Conservation (phyloP, 441 rosid species). For the Adansonia rubrostipa region DNA sequence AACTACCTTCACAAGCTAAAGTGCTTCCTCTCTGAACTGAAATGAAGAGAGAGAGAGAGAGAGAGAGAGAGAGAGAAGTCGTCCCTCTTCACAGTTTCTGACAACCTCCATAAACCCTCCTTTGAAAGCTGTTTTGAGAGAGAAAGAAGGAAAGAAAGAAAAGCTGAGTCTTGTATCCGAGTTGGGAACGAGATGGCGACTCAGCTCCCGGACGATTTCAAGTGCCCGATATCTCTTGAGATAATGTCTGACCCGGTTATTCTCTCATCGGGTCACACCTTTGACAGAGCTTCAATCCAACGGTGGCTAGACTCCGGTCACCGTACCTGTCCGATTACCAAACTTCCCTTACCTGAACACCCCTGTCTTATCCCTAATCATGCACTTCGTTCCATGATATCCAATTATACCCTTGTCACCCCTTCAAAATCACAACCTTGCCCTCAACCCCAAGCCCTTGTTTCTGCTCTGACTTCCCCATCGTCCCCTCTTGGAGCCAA, state of each 20-base stretch:
- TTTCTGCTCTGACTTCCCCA: slow-evolving; percentile 53
- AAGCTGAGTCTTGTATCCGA: background rate
- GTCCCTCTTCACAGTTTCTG: background rate
- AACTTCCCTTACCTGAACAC: slow-evolving; percentile 68
- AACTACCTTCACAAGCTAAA: background rate
- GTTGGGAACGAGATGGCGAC: slow-evolving; percentile 48
- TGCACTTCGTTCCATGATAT: slow-evolving; percentile 84
- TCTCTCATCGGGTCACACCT: slow-evolving; percentile 92
- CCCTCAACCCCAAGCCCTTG: slow-evolving; percentile 49
- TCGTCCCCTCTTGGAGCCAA: slow-evolving; percentile 50
- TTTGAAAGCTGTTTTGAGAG: background rate
- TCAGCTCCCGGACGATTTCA: slow-evolving; percentile 85
- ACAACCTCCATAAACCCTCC: slow-evolving; percentile 49
- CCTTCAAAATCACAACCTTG: slow-evolving; percentile 35
- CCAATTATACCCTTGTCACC: slow-evolving; percentile 53
- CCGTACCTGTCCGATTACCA: slow-evolving; percentile 89
- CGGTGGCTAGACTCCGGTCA: slow-evolving; percentile 91
- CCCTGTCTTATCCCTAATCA: slow-evolving; percentile 87
- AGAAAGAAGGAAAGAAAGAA: background rate
- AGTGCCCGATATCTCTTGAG: slow-evolving; percentile 92
- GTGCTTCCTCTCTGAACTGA: background rate
- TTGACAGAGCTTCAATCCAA: slow-evolving; percentile 89
- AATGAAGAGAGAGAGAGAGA: no score
- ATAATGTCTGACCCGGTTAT: slow-evolving; percentile 98
- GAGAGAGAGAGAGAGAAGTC: background rate